phyloP scores from a whole-genome alignment of 768 basidiomycete genomes.

The Russula sp. region DNA sequence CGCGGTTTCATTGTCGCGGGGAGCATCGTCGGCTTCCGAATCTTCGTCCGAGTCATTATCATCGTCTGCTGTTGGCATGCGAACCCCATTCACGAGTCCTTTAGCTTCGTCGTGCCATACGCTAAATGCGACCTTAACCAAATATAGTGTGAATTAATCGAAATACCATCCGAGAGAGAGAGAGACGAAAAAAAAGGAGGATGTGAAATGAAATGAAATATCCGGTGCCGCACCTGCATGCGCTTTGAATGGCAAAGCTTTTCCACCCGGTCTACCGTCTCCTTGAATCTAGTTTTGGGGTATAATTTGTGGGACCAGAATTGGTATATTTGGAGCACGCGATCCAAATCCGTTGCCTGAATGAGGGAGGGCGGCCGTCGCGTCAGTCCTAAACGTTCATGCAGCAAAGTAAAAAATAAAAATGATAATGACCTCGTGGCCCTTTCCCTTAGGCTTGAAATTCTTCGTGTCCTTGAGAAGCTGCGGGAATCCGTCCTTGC shows the following conservation, averaged over 20 bases:
- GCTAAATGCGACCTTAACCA: constrained; percentile 63
- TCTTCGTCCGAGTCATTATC: constrained; percentile 48
- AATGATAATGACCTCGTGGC: constrained; percentile 68
- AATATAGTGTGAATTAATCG: neutral
- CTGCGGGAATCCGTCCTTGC: constrained; percentile 72
- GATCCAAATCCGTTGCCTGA: constrained; percentile 76
- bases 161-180: constrained; percentile 13
- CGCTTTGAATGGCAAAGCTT: constrained; percentile 81
- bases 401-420: neutral
- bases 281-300: constrained; percentile 82
- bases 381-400: neutral
- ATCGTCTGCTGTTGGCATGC: constrained; percentile 33
- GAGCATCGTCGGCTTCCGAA: constrained; percentile 48
- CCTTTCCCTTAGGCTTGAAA: constrained; percentile 84
- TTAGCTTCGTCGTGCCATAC: constrained; percentile 74
- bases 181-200: neutral
- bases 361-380: neutral
- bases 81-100: constrained; percentile 40
- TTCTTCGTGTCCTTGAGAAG: constrained; percentile 73
- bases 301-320: constrained; percentile 94
- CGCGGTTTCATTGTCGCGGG: constrained; percentile 41
- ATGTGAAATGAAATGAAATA: too few species aligned
- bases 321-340: constrained; percentile 81
- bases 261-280: constrained; percentile 84
- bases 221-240: constrained; percentile 62